Evolutionary conservation across 345 rosid genomes (phyloP).

Genomic region (Eucalyptus curtisii): DNA sequence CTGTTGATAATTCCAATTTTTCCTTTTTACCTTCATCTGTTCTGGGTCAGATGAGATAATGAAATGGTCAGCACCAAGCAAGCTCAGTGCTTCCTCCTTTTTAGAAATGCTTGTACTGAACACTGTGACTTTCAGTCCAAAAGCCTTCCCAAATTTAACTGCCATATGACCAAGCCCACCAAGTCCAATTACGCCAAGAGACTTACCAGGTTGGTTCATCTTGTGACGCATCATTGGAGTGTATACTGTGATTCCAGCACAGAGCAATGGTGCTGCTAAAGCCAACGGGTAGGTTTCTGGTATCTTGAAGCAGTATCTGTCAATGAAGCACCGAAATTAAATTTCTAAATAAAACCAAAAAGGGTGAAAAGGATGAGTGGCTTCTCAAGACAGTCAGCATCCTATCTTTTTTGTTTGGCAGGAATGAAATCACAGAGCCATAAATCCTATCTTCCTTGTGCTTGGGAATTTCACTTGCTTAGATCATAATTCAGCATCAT

Average conservation of each 20-base stretch:
- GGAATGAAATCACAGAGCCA: background rate
- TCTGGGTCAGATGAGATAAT: slow-evolving; percentile 62
- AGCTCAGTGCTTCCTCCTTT: slow-evolving; percentile 67
- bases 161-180: slow-evolving; percentile 99
- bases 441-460: background rate
- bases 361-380: background rate
- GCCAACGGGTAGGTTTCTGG: slow-evolving; percentile 63
- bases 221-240: slow-evolving; percentile 71
- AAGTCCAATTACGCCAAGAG: slow-evolving; percentile 74
- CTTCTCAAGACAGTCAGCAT: background rate
- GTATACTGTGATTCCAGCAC: slow-evolving; percentile 89
- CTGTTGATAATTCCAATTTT: background rate
- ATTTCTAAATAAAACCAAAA: background rate
- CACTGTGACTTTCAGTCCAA: slow-evolving; percentile 71
- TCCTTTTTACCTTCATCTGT: slow-evolving; percentile 48
- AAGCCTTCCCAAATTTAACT: slow-evolving; percentile 92
- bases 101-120: slow-evolving; percentile 76
- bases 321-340: background rate
- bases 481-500: background rate
- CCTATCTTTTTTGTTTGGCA: background rate
- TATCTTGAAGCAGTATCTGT: slow-evolving; percentile 75
- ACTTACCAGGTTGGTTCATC: slow-evolving; percentile 85
- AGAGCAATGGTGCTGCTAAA: slow-evolving; percentile 74
- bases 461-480: background rate
- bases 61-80: slow-evolving; percentile 62